Evolutionary conservation across 352 stramenopile species (phyloP).

Genomic region (Globisporangium perplexum): DNA sequence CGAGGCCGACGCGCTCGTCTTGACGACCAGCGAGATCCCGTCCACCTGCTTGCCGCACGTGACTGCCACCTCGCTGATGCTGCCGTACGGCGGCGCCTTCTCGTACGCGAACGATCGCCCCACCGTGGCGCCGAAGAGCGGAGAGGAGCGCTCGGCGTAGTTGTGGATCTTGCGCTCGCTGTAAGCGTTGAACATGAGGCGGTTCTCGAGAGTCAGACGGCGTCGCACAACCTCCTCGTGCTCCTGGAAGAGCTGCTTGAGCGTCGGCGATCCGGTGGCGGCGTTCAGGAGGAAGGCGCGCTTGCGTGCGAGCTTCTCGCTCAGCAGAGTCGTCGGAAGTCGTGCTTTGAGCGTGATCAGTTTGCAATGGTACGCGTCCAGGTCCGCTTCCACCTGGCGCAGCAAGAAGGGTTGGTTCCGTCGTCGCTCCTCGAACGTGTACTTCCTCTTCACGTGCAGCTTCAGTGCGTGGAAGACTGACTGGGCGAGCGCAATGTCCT

Average conservation of each 20-base stretch:
- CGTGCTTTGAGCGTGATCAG: conserved; percentile 27
- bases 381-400: conserved; percentile 33
- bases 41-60: conserved; percentile 75
- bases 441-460: conserved; percentile 33
- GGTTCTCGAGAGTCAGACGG: conserved; percentile 60
- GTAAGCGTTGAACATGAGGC: conserved; percentile 69
- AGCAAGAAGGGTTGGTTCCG: conserved; percentile 26
- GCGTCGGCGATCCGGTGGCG: conserved; percentile 45
- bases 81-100: conserved; percentile 53
- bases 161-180: conserved; percentile 62
- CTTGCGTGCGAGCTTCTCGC: conserved; percentile 18
- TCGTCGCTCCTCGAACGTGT: conserved; percentile 27
- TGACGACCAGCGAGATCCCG: conserved; percentile 52
- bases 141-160: conserved; percentile 50
- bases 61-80: conserved; percentile 56
- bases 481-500: conserved; percentile 26
- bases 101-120: conserved; percentile 55
- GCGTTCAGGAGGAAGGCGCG: conserved; percentile 23
- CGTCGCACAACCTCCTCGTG: conserved; percentile 55
- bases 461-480: conserved; percentile 37
- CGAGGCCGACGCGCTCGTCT: conserved; percentile 36
- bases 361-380: conserved; percentile 46
- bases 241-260: conserved; percentile 66
- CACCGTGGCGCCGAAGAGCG: conserved; percentile 32
- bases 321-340: conserved; percentile 26